Evolutionary conservation across 768 basidiomycete species (phyloP).

Genomic region (Infundibulicybe gibba): DNA sequence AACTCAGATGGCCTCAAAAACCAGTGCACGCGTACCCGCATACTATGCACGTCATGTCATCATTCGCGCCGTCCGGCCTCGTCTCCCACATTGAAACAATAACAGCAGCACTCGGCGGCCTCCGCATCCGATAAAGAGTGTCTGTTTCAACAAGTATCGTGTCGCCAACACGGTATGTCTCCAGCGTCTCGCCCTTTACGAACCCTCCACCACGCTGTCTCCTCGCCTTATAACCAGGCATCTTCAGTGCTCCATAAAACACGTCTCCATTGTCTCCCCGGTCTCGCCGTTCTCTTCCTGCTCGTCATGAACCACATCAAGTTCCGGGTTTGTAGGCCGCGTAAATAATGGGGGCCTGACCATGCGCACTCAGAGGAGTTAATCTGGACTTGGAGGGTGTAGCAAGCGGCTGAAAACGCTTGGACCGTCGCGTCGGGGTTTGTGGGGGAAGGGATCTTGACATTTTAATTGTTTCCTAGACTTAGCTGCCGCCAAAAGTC

Average conservation of each 20-base stretch:
- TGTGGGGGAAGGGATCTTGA: constrained; percentile 10
- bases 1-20: constrained; percentile 67
- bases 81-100: constrained; percentile 70
- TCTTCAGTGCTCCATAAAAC: constrained; percentile 29
- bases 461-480: constrained; percentile 2
- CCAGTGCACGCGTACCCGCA: constrained; percentile 70
- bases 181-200: constrained; percentile 14
- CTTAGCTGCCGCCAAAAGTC: too few species aligned
- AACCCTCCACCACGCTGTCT: neutral
- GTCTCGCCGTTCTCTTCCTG: constrained; percentile 7
- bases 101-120: constrained; percentile 61
- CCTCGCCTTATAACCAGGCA: constrained; percentile 9
- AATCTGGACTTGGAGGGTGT: constrained; percentile 15
- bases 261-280: constrained; percentile 22
- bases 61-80: constrained; percentile 22
- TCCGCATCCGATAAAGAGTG: constrained; percentile 34
- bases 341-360: constrained; percentile 20
- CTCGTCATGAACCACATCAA: constrained; percentile 17
- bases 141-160: constrained; percentile 58
- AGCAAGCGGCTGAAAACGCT: constrained; percentile 24
- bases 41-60: constrained; percentile 31
- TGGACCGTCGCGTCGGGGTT: constrained; percentile 26
- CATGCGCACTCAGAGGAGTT: constrained; percentile 16
- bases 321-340: constrained; percentile 15
- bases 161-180: constrained; percentile 49